Conservation (phyloP, 805 yeast species). For the Gaillardinia entomophila region DNA sequence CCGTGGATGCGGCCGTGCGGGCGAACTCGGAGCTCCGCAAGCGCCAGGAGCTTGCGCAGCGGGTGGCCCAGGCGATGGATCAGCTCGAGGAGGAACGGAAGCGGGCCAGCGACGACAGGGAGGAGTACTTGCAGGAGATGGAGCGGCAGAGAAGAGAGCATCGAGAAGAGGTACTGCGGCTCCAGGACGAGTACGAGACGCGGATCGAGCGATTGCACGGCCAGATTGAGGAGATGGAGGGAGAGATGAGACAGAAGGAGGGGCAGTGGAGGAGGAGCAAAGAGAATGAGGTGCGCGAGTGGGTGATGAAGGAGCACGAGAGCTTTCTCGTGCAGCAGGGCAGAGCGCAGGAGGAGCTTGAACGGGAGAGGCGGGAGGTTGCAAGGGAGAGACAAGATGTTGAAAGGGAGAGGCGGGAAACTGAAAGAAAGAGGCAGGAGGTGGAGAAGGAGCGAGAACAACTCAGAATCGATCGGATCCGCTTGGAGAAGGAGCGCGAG, state of each 20-base stretch:
- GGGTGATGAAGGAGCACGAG: neutral
- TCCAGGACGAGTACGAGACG: neutral
- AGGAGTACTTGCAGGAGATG: neutral
- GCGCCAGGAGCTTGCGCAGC: neutral
- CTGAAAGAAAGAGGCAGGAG: too few species aligned
- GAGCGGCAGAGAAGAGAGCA: neutral
- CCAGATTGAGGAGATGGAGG: neutral
- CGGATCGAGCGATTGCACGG: neutral
- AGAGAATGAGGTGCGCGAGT: neutral
- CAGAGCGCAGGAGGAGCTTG: neutral
- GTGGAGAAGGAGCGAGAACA: too few species aligned
- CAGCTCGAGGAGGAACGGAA: neutral
- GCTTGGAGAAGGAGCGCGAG: too few species aligned
- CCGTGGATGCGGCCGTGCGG: neutral
- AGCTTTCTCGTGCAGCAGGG: neutral
- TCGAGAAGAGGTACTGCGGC: neutral
- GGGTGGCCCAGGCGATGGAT: neutral
- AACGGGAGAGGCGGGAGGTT: neutral
- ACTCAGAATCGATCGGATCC: too few species aligned
- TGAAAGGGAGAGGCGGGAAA: too few species aligned
- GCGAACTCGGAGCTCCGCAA: neutral
- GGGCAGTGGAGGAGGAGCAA: neutral
- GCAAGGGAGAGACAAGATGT: too few species aligned
- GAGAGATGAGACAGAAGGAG: neutral
- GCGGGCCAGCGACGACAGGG: too few species aligned